These are phyloP conservation scores for Pseudomassariella vexata DNA, from an alignment of 2,329 filamentous ascomycete genomes.

Conservation along the genomic window DNA sequence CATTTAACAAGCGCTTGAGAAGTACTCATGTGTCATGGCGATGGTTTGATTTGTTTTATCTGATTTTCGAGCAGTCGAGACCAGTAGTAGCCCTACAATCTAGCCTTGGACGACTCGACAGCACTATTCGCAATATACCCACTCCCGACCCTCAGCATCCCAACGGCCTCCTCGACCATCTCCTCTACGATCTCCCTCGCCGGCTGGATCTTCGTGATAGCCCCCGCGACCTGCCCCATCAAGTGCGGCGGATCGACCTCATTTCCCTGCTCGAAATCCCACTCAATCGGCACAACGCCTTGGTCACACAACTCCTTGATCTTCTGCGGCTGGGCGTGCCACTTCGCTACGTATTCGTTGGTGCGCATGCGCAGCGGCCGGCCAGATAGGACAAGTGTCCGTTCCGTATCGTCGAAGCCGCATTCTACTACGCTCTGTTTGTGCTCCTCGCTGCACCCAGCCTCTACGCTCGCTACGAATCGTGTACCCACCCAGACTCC, in stretches of 20 bases:
- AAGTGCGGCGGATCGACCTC: conserved; percentile 83
- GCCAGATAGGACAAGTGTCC: conserved; percentile 78
- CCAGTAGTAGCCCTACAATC: too few relatives aligned
- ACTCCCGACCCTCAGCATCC: conserved; percentile 57
- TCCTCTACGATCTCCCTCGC: conserved; percentile 81
- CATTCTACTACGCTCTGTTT: conserved; percentile 81
- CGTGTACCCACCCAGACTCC: conserved; percentile 94
- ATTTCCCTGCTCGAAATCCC: conserved; percentile 76
- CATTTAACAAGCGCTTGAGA: too few relatives aligned
- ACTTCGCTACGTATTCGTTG: conserved; percentile 77
- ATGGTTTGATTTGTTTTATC: too few relatives aligned
- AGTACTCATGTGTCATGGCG: too few relatives aligned
- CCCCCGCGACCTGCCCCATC: conserved; percentile 89
- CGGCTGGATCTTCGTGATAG: conserved; percentile 71
- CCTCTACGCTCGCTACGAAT: conserved; percentile 80
- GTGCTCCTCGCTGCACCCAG: conserved; percentile 73
- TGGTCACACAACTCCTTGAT: conserved; percentile 69
- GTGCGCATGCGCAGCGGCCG: conserved; percentile 73
- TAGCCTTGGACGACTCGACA: too few relatives aligned
- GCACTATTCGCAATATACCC: conserved; percentile 57
- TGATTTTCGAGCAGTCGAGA: too few relatives aligned
- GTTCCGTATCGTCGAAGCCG: conserved; percentile 69
- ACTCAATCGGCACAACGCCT: conserved; percentile 74
- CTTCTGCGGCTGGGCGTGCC: conserved; percentile 71
- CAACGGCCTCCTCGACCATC: conserved; percentile 75